Percentiles rank a stretch among this genome's conserved stretches.
Conservation (phyloP, 192 early-diverging fungal species). For the Gamsiella multidivaricata region DNA sequence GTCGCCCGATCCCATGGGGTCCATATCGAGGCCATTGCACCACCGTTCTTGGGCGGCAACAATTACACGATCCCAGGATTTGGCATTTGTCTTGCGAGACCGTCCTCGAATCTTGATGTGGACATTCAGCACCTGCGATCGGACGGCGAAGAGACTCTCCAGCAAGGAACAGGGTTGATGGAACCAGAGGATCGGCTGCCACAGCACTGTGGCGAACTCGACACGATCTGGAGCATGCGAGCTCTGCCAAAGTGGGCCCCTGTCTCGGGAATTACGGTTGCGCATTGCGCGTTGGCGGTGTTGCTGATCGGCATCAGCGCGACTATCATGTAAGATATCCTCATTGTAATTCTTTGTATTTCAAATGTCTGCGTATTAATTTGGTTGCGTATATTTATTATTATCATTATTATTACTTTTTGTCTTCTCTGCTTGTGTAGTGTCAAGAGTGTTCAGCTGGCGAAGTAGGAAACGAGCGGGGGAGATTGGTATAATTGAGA, state of each 20-base stretch:
- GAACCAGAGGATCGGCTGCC: background rate
- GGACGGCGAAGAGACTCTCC: background rate
- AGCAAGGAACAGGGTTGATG: background rate
- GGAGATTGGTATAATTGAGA: background rate
- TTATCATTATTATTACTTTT: background rate
- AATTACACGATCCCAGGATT: constrained; percentile 18
- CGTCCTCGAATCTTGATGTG: background rate
- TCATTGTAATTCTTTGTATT: background rate
- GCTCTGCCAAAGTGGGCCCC: constrained; percentile 24
- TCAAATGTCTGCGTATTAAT: background rate
- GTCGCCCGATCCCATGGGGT: background rate
- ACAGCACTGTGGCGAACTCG: background rate
- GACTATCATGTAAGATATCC: constrained; percentile 22
- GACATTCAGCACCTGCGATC: background rate
- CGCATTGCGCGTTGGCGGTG: constrained; percentile 3
- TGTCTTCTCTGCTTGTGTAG: constrained; percentile 6
- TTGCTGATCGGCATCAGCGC: constrained; percentile 15
- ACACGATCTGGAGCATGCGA: background rate
- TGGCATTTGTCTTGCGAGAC: constrained; percentile 1
- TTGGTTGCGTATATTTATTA: background rate
- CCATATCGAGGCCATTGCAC: background rate
- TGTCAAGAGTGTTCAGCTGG: constrained; percentile 12
- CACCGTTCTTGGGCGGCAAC: constrained; percentile 21
- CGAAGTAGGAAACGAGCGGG: background rate
- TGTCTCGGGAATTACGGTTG: constrained; percentile 2